Evolutionary conservation across 83 land plant species (phyloP).

Genomic region (Picea abies): DNA sequence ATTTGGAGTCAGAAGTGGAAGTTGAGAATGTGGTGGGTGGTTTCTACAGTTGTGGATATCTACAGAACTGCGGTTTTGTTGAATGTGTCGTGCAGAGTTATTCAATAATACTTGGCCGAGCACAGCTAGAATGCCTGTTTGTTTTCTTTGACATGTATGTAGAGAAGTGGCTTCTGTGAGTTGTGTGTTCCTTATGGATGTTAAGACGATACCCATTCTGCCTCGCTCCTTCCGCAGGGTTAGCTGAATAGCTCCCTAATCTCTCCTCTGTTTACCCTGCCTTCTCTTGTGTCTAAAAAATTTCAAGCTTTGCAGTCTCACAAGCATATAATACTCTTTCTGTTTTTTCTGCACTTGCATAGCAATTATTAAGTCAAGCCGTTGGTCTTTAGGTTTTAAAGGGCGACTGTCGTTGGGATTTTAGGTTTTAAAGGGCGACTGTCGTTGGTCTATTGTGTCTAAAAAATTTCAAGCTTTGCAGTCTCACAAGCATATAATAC

Average conservation of each 20-base stretch:
- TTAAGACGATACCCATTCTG: slow-evolving; percentile 24
- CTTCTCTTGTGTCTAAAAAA: not conserved
- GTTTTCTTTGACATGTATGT: not conserved
- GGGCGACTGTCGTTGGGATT: not conserved
- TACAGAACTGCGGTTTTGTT: slow-evolving; percentile 48
- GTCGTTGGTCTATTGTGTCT: not conserved
- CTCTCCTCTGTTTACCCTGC: not conserved
- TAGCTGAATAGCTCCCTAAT: slow-evolving; percentile 24
- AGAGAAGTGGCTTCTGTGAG: not conserved
- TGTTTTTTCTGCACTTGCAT: not conserved
- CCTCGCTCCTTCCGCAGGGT: slow-evolving; percentile 38
- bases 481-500: not conserved
- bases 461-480: not conserved
- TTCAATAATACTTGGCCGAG: slow-evolving; percentile 31
- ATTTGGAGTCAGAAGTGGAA: not conserved
- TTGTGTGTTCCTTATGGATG: slow-evolving; percentile 30
- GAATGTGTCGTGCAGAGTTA: slow-evolving; percentile 58
- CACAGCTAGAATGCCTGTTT: not conserved
- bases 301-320: not conserved
- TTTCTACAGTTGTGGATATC: slow-evolving; percentile 41
- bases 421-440: not conserved
- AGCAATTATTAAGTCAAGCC: not conserved
- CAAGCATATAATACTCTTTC: not conserved
- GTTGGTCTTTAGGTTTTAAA: not conserved
- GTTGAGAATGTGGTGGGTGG: slow-evolving; percentile 50